Conservation (phyloP, 148 eudicot species). For the Cornus kousa region DNA sequence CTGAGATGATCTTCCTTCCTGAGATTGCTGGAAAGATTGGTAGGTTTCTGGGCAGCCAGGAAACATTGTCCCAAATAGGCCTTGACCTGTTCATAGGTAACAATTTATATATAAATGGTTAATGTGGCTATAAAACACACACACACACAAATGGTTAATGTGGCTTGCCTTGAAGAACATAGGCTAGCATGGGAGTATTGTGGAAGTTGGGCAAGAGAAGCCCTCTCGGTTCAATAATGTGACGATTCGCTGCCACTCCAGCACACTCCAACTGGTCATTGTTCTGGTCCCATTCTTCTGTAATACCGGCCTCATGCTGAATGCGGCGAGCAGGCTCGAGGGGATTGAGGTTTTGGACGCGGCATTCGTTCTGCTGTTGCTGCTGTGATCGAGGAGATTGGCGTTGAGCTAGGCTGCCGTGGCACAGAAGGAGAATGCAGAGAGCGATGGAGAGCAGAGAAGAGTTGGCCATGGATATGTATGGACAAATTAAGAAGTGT, state of each 20-base stretch:
- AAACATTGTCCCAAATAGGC: neutral
- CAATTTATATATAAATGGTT: too few species aligned
- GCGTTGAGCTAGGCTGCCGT: neutral
- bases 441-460: neutral
- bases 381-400: neutral
- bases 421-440: neutral
- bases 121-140: too few species aligned
- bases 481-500: too few species aligned
- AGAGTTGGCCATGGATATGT: neutral
- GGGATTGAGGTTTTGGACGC: neutral
- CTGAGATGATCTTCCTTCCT: neutral
- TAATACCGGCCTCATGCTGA: constrained; percentile 7
- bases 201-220: constrained; percentile 4
- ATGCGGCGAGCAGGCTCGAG: neutral
- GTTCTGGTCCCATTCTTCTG: constrained; percentile 2
- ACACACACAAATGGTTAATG: too few species aligned
- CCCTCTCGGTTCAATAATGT: constrained; percentile 5
- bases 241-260: constrained; percentile 5
- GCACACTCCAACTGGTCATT: constrained; percentile 1
- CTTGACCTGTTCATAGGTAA: neutral
- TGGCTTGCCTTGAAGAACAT: constrained; percentile 1
- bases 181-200: constrained; percentile 9
- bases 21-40: constrained; percentile 11
- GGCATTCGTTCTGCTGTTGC: constrained; percentile 2
- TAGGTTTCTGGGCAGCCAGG: constrained; percentile 14